Conservation (phyloP, 441 rosid species). For the Pelargonium australe region DNA sequence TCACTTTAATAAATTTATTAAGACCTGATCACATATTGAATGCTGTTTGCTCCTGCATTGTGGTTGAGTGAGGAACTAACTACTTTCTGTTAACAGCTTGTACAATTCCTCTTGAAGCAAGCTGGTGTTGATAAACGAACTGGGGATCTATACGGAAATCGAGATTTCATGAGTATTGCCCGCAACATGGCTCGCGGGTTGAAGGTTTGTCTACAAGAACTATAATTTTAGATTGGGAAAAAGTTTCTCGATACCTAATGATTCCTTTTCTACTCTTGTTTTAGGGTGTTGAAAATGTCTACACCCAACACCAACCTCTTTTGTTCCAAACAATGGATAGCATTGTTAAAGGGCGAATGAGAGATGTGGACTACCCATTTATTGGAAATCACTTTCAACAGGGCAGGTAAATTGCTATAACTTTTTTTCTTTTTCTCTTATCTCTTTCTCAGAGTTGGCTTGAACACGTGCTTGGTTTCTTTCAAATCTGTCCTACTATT, state of each 20-base stretch:
- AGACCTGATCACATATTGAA: neutral
- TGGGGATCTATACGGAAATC: conserved; percentile 90
- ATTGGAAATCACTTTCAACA: conserved; percentile 93
- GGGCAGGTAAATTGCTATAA: conserved; percentile 57
- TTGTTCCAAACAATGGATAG: conserved; percentile 88
- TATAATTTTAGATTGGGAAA: conserved; percentile 6
- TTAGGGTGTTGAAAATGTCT: conserved; percentile 94
- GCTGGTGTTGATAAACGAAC: conserved; percentile 89
- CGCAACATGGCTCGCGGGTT: conserved; percentile 99
- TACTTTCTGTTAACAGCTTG: conserved; percentile 57
- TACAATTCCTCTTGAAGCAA: conserved; percentile 88
- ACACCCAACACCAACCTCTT: conserved; percentile 98
- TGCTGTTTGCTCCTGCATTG: conserved; percentile 11
- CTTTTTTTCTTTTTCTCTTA: neutral
- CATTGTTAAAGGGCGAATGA: conserved; percentile 75
- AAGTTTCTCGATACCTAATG: conserved; percentile 15
- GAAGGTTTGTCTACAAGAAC: conserved; percentile 47
- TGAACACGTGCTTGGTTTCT: neutral
- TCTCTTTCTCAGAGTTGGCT: neutral
- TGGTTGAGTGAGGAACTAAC: conserved; percentile 10
- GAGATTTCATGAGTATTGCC: conserved; percentile 88
- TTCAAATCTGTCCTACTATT: neutral
- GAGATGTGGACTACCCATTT: conserved; percentile 91
- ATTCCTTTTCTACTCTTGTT: conserved; percentile 10
- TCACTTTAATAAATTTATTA: conserved; percentile 1